These are phyloP conservation scores for Centella asiatica DNA, from an alignment of 129 eudicot species.

Conservation along the genomic window DNA sequence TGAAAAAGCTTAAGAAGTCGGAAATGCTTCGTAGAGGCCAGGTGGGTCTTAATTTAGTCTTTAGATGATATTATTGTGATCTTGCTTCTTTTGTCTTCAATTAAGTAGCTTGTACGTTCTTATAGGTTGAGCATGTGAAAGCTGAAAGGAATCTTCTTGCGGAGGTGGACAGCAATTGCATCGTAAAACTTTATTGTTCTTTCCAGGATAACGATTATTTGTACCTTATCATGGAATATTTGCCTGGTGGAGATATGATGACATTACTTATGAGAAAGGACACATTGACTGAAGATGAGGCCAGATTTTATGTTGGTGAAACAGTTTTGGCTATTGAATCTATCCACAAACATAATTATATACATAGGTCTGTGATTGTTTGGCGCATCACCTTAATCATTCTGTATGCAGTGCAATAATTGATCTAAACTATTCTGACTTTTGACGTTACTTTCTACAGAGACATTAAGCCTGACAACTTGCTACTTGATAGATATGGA, in stretches of 20 bases:
- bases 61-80: neutral
- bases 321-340: conserved; percentile 11
- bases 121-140: conserved; percentile 14
- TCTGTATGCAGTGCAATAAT: neutral
- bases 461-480: conserved; percentile 29
- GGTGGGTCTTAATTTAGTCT: conserved; percentile 31
- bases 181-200: conserved; percentile 14
- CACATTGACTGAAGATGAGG: conserved; percentile 13
- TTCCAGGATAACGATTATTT: conserved; percentile 9
- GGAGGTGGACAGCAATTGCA: conserved; percentile 16
- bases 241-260: conserved; percentile 17
- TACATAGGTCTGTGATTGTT: conserved; percentile 8
- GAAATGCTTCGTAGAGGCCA: conserved; percentile 99
- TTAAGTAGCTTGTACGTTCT: neutral
- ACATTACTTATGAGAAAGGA: conserved; percentile 14
- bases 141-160: conserved; percentile 12
- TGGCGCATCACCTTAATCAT: neutral
- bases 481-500: conserved; percentile 28
- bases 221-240: conserved; percentile 14
- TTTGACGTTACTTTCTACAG: conserved; percentile 9
- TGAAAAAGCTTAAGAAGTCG: conserved; percentile 97
- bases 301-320: conserved; percentile 14
- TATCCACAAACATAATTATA: conserved; percentile 12
- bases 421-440: neutral
- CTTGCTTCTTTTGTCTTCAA: neutral